Conservation (phyloP, 2,329 filamentous ascomycete genomes). For the Talaromyces sp. region DNA sequence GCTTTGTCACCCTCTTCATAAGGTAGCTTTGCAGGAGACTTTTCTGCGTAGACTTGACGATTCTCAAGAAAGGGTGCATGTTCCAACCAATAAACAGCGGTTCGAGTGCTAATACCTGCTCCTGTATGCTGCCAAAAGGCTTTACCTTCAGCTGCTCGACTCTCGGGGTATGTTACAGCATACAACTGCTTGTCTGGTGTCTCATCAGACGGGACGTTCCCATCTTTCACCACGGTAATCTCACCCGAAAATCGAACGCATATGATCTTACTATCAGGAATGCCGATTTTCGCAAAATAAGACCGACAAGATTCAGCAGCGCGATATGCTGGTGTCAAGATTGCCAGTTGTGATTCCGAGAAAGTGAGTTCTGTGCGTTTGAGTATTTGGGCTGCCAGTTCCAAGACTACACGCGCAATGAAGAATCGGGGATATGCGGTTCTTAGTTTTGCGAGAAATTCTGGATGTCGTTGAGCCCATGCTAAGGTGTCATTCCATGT, state of each 20-base stretch:
- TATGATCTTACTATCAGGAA: neutral
- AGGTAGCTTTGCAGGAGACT: neutral
- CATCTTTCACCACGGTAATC: neutral
- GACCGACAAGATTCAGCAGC: slow-evolving; percentile 2
- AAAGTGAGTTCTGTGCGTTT: neutral
- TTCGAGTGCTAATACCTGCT: slow-evolving; percentile 5
- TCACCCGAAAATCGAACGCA: slow-evolving; percentile 2
- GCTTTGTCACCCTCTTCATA: neutral
- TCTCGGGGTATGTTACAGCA: slow-evolving; percentile 10
- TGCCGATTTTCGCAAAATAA: neutral
- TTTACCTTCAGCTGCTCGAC: neutral
- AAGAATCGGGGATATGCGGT: slow-evolving; percentile 16
- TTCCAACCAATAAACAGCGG: slow-evolving; percentile 15
- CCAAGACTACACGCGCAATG: slow-evolving; percentile 7
- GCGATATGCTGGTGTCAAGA: slow-evolving; percentile 8
- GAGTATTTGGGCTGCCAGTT: neutral
- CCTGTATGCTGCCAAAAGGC: slow-evolving; percentile 15
- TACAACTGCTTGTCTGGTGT: slow-evolving; percentile 1
- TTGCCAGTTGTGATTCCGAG: neutral
- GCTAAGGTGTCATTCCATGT: slow-evolving; percentile 11
- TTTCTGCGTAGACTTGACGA: neutral
- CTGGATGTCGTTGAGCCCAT: slow-evolving; percentile 13
- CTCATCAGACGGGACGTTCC: neutral
- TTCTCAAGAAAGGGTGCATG: slow-evolving; percentile 14
- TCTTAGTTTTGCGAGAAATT: slow-evolving; percentile 12